These are phyloP conservation scores for Pseudisothecium myosuroides DNA, from an alignment of 225 moss, liverwort and hornwort species.

Conservation along the genomic window DNA sequence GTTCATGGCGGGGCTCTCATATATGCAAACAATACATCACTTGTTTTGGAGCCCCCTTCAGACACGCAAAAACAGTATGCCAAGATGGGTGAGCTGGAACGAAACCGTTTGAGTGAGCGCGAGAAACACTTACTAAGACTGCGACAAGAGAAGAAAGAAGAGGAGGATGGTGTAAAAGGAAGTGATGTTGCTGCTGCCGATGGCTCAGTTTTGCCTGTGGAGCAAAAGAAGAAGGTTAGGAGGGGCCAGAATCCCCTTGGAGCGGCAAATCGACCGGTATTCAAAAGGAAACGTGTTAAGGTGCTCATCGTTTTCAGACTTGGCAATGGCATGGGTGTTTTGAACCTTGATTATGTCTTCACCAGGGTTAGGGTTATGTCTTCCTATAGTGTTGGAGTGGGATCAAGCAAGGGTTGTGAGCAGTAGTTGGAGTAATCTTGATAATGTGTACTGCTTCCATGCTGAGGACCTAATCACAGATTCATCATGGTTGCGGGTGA, in stretches of 20 bases:
- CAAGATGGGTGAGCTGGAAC: constrained; percentile 54
- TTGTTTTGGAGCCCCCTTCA: constrained; percentile 89
- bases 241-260: background rate
- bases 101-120: constrained; percentile 46
- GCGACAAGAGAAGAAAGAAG: constrained; percentile 27
- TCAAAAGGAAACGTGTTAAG: constrained; percentile 45
- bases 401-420: background rate
- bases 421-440: background rate
- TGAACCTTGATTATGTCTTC: background rate
- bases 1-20: constrained; percentile 79
- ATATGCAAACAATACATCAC: constrained; percentile 54
- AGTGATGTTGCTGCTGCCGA: background rate
- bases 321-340: background rate
- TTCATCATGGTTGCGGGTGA: background rate
- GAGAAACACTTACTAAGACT: constrained; percentile 45
- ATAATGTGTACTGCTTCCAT: background rate
- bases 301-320: background rate
- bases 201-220: background rate
- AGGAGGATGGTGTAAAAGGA: background rate
- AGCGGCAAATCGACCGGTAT: constrained; percentile 25
- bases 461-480: background rate
- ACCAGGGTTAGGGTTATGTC: background rate
- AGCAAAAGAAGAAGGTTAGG: background rate
- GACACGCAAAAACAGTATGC: constrained; percentile 61
- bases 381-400: background rate